Percentiles rank a stretch among this genome's conserved stretches.
These are phyloP conservation scores for Vinca major DNA, from an alignment of 305 asterid genomes.

Conservation along the genomic window DNA sequence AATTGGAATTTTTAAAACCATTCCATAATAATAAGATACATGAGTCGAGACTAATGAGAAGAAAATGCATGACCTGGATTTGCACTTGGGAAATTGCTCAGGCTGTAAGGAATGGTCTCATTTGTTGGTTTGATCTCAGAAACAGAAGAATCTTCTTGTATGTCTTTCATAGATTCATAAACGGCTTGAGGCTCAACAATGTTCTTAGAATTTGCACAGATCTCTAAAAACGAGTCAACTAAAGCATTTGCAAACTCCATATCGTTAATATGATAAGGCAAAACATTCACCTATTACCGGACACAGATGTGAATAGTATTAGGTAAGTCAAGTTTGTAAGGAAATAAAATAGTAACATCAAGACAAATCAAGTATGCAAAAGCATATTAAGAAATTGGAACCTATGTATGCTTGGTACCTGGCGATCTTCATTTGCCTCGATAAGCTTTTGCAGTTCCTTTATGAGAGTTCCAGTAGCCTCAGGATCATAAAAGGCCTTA, in stretches of 20 bases:
- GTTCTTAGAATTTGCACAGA: conserved; percentile 25
- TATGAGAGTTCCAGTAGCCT: conserved; percentile 63
- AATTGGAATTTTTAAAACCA: not conserved
- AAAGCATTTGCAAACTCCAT: conserved; percentile 71
- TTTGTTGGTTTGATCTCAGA: conserved; percentile 20
- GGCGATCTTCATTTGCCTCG: conserved; percentile 45
- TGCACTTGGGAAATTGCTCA: conserved; percentile 72
- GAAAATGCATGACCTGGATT: conserved; percentile 51
- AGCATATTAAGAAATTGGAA: conserved; percentile 4
- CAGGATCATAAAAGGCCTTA: conserved; percentile 65
- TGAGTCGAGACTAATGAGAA: not conserved
- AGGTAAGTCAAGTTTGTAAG: conserved; percentile 2
- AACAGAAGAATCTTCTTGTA: conserved; percentile 30
- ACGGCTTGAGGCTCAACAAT: conserved; percentile 22
- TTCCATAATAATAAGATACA: not conserved
- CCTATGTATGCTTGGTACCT: conserved; percentile 41
- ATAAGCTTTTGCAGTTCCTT: conserved; percentile 55
- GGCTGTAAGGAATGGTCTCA: conserved; percentile 34
- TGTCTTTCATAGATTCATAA: conserved; percentile 28
- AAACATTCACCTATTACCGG: conserved; percentile 55
- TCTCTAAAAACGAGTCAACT: conserved; percentile 76
- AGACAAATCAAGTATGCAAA: not conserved
- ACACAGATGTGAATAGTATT: conserved; percentile 8
- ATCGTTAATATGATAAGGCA: conserved; percentile 78
- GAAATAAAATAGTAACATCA: conserved; percentile 5